Percentiles rank a stretch among this genome's conserved stretches.
Conservation (phyloP, 306 rosid genomes). For the Ammopiptanthus mongolicus region DNA sequence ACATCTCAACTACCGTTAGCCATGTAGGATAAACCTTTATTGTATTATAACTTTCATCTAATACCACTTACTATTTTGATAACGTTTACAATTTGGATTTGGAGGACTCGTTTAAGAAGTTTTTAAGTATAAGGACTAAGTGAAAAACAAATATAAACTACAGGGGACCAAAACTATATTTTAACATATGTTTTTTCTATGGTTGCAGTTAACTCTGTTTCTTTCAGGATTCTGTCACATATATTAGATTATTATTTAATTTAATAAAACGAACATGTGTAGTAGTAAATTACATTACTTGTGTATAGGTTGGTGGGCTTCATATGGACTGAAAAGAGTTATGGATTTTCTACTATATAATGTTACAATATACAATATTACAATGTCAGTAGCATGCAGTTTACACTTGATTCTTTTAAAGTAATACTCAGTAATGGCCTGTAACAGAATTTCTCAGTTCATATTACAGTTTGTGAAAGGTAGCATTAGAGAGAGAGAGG, state of each 20-base stretch:
- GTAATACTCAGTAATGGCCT: background rate
- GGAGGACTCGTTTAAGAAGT: too few species aligned
- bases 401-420: background rate
- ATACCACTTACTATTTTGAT: too few species aligned
- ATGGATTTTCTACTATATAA: background rate
- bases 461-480: too few species aligned
- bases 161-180: too few species aligned
- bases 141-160: too few species aligned
- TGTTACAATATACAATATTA: background rate
- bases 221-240: background rate
- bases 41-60: too few species aligned
- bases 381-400: background rate
- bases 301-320: slow-evolving; percentile 4
- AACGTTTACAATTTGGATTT: too few species aligned
- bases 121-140: too few species aligned
- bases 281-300: background rate
- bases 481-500: too few species aligned
- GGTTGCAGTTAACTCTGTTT: background rate
- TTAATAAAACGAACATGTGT: background rate
- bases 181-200: background rate
- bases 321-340: background rate
- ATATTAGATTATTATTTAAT: background rate
- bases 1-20: too few species aligned
- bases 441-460: slow-evolving; percentile 1
- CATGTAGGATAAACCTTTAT: too few species aligned